Evolutionary conservation across 306 rosid species (phyloP), one percentile per base, ranked within the genome.

Genomic region (Citrullus mucosospermus): DNA sequence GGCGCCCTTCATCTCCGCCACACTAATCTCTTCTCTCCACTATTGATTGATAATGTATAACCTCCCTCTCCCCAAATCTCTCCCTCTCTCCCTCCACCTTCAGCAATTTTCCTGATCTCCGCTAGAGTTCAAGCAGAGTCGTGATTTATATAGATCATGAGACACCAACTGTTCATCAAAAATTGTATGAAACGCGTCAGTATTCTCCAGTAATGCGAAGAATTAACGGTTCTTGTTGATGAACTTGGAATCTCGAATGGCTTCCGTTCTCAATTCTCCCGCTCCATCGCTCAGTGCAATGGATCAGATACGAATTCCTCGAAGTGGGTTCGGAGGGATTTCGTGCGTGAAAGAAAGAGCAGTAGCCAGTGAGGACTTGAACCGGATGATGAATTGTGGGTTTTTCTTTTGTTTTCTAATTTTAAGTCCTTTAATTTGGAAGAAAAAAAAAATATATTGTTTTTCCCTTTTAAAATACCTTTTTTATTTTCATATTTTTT

Each of bases 1-100:
- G 30, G 75, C 81, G 32, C 76, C 76, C 81, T 63, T 63, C 81
- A 63, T 78, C 76, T 63, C 63, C 63, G 75, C 61, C 59, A 30
- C 81, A 65, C 74, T 51, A 11, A 48, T 2, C 54, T 53, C 28
- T n/a, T 44, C 75, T 15, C 12, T 34, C 63, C 41, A 72, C 60
- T 72, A 70, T 43, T 2, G 14, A 25, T 70, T 9, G 14, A 66
- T 14, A 44, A 70, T 46, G 57, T 70, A 70, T 46, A 70, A 70
- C 25, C 76, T 22, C 44, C 76, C n/a, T 69, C 53, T 68, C 41
- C 75, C 34, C 0, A 41, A 41, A 61, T 68, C 75, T 14, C n/a
- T 15, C 44, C 5, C 17, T 11, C 36, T 16, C 38, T 14, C 0
- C 39, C 75, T 44, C n/a, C 53, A 69, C 75, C n/a, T 22, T 10